These are phyloP conservation scores for Eragrostis curvula DNA, from an alignment of 176 grass and related monocot species.

Conservation along the genomic window DNA sequence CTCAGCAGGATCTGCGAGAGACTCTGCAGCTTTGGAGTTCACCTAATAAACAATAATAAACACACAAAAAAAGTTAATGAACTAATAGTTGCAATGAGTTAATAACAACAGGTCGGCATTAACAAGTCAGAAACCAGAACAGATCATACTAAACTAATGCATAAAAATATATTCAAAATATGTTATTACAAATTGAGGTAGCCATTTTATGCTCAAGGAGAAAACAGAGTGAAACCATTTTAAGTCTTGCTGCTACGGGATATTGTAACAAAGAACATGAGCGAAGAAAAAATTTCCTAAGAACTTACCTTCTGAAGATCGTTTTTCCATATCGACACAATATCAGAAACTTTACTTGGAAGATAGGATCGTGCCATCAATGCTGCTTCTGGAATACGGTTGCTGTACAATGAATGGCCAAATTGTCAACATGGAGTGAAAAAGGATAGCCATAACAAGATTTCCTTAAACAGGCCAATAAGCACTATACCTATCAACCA, in stretches of 20 bases:
- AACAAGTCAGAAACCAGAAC: neutral
- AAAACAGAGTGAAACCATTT: slow-evolving; percentile 8
- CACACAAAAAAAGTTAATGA: neutral
- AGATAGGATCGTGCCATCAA: slow-evolving; percentile 89
- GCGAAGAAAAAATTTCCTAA: neutral
- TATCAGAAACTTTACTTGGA: slow-evolving; percentile 89
- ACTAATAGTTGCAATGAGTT: neutral
- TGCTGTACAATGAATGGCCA: slow-evolving; percentile 40
- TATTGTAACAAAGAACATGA: neutral
- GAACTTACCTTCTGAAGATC: slow-evolving; percentile 71
- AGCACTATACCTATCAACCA: slow-evolving; percentile 65
- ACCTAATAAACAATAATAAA: slow-evolving; percentile 41
- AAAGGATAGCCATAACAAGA: slow-evolving; percentile 18
- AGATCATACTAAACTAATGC: neutral
- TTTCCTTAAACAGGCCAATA: neutral
- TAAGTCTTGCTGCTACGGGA: neutral
- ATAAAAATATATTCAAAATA: slow-evolving; percentile 6
- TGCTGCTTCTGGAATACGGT: slow-evolving; percentile 90
- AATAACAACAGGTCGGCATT: neutral
- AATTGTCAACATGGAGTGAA: slow-evolving; percentile 16
- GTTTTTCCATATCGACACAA: slow-evolving; percentile 76
- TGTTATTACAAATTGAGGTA: slow-evolving; percentile 2
- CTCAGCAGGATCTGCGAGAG: slow-evolving; percentile 78
- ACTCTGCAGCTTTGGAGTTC: slow-evolving; percentile 84
- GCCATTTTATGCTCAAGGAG: slow-evolving; percentile 3